phyloP scores from a whole-genome alignment of 305 asterid species.

The Caryopteris hybrid region DNA sequence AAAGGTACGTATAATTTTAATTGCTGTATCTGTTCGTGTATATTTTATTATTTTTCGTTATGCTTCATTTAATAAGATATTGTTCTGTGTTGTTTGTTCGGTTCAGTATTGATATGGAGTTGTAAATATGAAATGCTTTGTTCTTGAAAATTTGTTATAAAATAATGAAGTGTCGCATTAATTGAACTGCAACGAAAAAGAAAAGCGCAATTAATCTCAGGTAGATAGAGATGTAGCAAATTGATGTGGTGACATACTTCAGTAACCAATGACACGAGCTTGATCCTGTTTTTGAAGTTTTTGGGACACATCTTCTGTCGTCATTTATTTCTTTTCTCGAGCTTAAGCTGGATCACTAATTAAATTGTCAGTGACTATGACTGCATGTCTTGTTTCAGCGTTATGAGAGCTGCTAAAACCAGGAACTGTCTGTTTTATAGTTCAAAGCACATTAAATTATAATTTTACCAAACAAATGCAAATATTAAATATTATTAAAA shows the following conservation, averaged over 20 bases:
- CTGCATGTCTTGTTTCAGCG: too few relatives aligned
- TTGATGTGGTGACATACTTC: not conserved
- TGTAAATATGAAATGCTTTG: not conserved
- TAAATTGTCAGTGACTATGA: too few relatives aligned
- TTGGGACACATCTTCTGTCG: too few relatives aligned
- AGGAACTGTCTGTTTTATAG: not conserved
- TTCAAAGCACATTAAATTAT: not conserved
- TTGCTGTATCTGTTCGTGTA: not conserved
- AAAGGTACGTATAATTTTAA: slow-evolving; percentile 46
- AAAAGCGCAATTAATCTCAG: not conserved
- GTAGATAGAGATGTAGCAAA: not conserved
- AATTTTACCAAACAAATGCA: not conserved
- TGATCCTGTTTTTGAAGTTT: too few relatives aligned
- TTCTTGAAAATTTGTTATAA: not conserved
- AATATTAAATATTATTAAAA: not conserved
- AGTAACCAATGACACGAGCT: too few relatives aligned
- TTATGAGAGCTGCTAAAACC: too few relatives aligned
- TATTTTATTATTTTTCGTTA: not conserved
- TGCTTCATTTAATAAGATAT: slow-evolving; percentile 1
- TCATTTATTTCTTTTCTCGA: too few relatives aligned
- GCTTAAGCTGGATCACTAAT: too few relatives aligned
- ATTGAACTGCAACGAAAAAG: not conserved
- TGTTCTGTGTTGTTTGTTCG: not conserved
- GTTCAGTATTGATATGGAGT: not conserved
- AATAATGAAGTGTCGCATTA: not conserved